Evolutionary conservation across 495 filamentous ascomycete genomes (phyloP).

Genomic region (Jackrogersella multiformis): DNA sequence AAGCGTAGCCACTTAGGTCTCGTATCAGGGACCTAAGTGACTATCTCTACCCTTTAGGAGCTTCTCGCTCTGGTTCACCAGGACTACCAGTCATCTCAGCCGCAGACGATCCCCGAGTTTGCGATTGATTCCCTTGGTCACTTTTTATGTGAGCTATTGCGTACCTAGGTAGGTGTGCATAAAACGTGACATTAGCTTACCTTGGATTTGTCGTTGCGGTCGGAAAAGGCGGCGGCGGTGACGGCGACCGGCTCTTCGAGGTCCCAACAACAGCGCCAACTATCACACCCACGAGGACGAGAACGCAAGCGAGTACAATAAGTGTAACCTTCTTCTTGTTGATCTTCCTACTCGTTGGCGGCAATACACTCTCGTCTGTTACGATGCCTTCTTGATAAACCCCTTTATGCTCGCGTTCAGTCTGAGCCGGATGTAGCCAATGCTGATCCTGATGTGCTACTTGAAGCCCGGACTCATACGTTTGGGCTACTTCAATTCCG

Average conservation of each 20-base stretch:
- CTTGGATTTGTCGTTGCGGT: slow-evolving; percentile 3
- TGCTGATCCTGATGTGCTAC: neutral
- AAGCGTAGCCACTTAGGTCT: too few species aligned
- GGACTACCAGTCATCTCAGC: slow-evolving; percentile 21
- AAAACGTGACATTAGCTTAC: neutral
- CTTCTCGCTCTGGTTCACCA: too few species aligned
- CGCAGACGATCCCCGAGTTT: neutral
- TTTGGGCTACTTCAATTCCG: slow-evolving; percentile 16
- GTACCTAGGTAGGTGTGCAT: neutral
- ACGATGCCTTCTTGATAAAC: neutral
- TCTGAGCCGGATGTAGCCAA: neutral
- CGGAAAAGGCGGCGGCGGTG: too few species aligned
- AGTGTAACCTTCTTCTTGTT: slow-evolving; percentile 9
- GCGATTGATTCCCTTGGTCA: neutral
- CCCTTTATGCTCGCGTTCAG: neutral
- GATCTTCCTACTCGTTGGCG: neutral
- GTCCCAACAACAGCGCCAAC: slow-evolving; percentile 22
- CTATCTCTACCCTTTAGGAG: too few species aligned
- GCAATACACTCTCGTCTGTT: neutral
- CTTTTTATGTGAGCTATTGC: slow-evolving; percentile 11
- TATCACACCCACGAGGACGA: slow-evolving; percentile 14
- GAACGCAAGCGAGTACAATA: neutral
- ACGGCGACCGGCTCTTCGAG: neutral
- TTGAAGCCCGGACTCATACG: slow-evolving; percentile 1
- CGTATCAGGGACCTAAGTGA: too few species aligned